Base-by-base conservation (phyloP, 345 rosid genomes). In the Citrus sinensis region DNA sequence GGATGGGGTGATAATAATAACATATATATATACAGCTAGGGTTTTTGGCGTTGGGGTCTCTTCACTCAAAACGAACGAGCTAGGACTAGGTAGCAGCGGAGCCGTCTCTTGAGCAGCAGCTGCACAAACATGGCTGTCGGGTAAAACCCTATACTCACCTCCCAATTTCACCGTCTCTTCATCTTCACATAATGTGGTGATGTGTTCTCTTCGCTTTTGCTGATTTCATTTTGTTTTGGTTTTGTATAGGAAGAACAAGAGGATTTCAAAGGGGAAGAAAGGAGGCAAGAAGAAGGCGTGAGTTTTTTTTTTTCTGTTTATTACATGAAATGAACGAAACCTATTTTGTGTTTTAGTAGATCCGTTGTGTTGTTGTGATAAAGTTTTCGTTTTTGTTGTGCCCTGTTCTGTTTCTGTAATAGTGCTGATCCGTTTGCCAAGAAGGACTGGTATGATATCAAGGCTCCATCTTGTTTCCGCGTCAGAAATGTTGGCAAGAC, bases 401-500 rank as follows among this genome's bases (percentile, higher is more conserved):
- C 4, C 14, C 29, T 46, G 17, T 46, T 46, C 1, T 76, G 32
- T 17, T 54, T 35, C 5, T 49, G 61, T 35, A 35, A 10, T 29
- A 96, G 98, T 32, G 89, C 90, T 61, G 97, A 96, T 89, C 99
- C 98, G 0, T 96, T 91, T 81, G 78, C 99, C 17, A 92, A 94
- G 97, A 96, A 96, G 88, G 99, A 96, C 71, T 96, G 99, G 99
- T 92, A 96, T 69, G 97, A 94, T 70, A 88, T 94, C 76, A 96
- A 96, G 87, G 98, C 99, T 70, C 99, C 99, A 6, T 90, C 98
- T 1, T 82, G 81, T 70, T 96, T 96, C 80, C 76, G 46, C 2
- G 62, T 74, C 4, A 91, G 86, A 81, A 91, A 90, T 77, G 97
- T 96, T 0, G 99, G 98, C 49, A 96, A 92, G 79, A 96, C 98